Base-by-base conservation (phyloP, 1,284 basidiomycete species). In the Rhodotorula sp. region DNA sequence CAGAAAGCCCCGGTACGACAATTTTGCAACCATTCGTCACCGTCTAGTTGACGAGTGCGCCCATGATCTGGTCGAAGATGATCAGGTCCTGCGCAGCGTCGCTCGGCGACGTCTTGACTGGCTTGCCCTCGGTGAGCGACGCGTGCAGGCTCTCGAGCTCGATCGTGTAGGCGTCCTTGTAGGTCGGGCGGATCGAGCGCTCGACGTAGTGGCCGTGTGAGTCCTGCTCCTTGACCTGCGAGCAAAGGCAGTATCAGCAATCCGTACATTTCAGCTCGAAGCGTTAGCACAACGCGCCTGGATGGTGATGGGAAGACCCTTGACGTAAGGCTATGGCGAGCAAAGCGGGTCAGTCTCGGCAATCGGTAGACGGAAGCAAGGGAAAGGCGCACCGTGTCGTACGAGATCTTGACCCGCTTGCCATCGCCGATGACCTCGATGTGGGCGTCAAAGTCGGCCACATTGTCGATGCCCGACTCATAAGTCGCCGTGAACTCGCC, bases 371-470 rank as follows among this genome's bases (percentile, higher is more conserved):
- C 19, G 57, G n/a, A 23, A 14, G 19, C 12, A 27, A 27, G 19
- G 19, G 25, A 63, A 49, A 34, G 19, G 45, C 53, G 42, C 64
- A 81, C 80, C 27, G 82, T 82, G 68, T 83, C 81, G 70, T 81
- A 83, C 21, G 79, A 77, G 46, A 84, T 80, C 62, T 82, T 81
- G 64, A 84, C 74, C 13, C 82, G 73, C 59, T 82, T 80, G 52
- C 82, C 79, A 44, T 79, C 78, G 14, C 81, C 81, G 66, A 81
- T 81, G 16, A 84, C 81, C 71, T 84, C 84, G 70, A 84, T 80
- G 66, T 81, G 81, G 3, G 82, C 81, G 65, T 84, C 83, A 70
- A 84, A 84, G 3, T 81, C 70, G 19, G 79, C 80, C 2, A 84
- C 82, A 16, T 80, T 60, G 71, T 83, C 82, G 41, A 83, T 81